Evolutionary conservation across 1,139 yeast genomes (phyloP).

Genomic region (Pichiaceae sp.): DNA sequence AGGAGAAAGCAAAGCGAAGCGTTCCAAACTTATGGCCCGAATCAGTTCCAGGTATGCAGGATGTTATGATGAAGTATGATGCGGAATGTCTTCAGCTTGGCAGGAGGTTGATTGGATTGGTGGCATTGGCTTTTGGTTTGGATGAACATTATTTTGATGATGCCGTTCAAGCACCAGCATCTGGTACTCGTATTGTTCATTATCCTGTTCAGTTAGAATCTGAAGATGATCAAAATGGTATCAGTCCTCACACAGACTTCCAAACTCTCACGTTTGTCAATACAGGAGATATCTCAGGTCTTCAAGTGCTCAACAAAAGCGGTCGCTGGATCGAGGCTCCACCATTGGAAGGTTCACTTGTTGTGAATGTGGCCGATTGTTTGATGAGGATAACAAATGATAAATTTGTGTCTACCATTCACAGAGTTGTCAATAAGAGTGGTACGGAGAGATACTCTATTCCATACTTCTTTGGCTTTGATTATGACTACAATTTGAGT

Average conservation of each 20-base stretch:
- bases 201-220: constrained; percentile 2
- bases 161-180: background rate
- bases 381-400: constrained; percentile 27
- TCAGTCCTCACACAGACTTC: constrained; percentile 29
- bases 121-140: constrained; percentile 25
- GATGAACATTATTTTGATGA: background rate
- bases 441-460: constrained; percentile 9
- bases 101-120: constrained; percentile 18
- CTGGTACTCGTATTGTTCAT: background rate
- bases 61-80: constrained; percentile 17
- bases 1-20: background rate
- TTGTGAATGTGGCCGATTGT: constrained; percentile 28
- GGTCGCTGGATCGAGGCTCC: constrained; percentile 20
- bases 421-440: constrained; percentile 17
- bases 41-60: constrained; percentile 22
- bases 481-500: constrained; percentile 7
- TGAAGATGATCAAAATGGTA: constrained; percentile 6
- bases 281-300: constrained; percentile 24
- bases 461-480: constrained; percentile 14
- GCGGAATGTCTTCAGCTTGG: constrained; percentile 16
- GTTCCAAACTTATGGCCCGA: constrained; percentile 21
- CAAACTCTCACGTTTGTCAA: constrained; percentile 28
- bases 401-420: constrained; percentile 24
- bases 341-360: constrained; percentile 22
- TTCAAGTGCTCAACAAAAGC: constrained; percentile 20